A percentile compares a stretch with the other conserved stretches of the same genome.
Conservation (phyloP, 306 rosid genomes). For the Calophaca sinica region DNA sequence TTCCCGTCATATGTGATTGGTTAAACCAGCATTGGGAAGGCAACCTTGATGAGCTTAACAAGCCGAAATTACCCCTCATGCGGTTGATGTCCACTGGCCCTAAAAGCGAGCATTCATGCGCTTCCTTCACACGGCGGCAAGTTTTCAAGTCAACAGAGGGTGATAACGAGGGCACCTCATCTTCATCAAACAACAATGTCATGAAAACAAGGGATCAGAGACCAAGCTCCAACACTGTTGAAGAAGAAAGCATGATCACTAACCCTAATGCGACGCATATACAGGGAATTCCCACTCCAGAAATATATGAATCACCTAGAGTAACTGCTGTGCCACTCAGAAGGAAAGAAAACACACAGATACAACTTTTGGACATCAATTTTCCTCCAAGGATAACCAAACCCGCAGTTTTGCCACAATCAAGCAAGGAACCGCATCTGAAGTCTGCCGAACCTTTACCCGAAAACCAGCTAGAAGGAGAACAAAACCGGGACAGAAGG, state of each 20-base stretch:
- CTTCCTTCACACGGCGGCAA: conserved; percentile 81
- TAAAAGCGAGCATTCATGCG: conserved; percentile 89
- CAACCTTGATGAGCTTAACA: conserved; percentile 93
- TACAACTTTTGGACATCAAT: conserved; percentile 91
- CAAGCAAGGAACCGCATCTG: conserved; percentile 49
- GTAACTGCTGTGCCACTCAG: conserved; percentile 72
- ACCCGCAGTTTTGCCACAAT: conserved; percentile 51
- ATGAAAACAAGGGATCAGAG: conserved; percentile 64
- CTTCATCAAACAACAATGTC: conserved; percentile 67
- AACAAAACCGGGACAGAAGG: conserved; percentile 48
- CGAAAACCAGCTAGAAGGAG: conserved; percentile 55
- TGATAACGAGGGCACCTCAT: conserved; percentile 73
- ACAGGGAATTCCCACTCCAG: conserved; percentile 98
- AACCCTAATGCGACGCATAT: conserved; percentile 62
- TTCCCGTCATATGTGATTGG: conserved; percentile 93
- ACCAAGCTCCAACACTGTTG: conserved; percentile 63
- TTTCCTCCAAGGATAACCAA: conserved; percentile 77
- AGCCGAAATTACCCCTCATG: conserved; percentile 88
- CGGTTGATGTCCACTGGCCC: conserved; percentile 87
- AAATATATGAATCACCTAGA: conserved; percentile 92
- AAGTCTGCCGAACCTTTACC: conserved; percentile 58
- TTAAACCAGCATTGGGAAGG: conserved; percentile 99
- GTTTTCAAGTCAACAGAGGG: conserved; percentile 84
- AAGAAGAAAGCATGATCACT: conserved; percentile 63
- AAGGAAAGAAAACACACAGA: conserved; percentile 59